Base-by-base conservation (phyloP, 2,329 filamentous ascomycete genomes). In the Paracoccidioides lutzii region DNA sequence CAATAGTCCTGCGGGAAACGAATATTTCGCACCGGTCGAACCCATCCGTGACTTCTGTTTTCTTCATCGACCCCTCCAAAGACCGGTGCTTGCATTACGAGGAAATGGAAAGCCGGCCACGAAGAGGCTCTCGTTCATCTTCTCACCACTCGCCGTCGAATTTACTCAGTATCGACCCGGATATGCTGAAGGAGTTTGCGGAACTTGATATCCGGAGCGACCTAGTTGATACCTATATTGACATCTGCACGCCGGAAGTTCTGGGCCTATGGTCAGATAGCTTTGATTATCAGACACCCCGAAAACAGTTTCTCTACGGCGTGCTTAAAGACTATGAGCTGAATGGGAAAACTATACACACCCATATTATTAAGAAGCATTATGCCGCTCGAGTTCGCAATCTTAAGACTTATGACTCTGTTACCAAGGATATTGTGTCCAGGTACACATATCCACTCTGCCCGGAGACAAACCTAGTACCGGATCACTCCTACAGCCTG, bases 231-330 rank as follows among this genome's bases (percentile, higher is more conserved):
- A 90, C 89, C 63, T 87, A 88, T 53, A 93, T 98, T 65, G 93
- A 98, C 68, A 97, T 98, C 60, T 97, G 91, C 72, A 97, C 93
- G 0, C 90, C 91, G 0, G 93, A 97, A 66, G 90, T 96, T 7
- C 79, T 97, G 45, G 90, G 90, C 6, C 75, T 97, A 56, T 98
- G 93, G 88, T 93, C 90, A 7, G 93, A 98, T 72, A 95, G 90
- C 67, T 98, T 97, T 65, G 91, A 98, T 69, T 97, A 95, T 69
- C 90, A 96, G 68, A 79, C 90, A 6, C 89, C 91, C 1, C 81
- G 90, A 55, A 85, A 85, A 64, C 89, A 95, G 65, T 96, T 95
- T 64, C 73, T 98, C 40, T 88, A 90, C 67, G 90, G 90, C 57
- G 90, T 97, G 1, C 75, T 98, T 54, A 96, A 96, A 73, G 93